Base-by-base conservation (phyloP, 768 basidiomycete genomes). In the Leccinellum luteum region DNA sequence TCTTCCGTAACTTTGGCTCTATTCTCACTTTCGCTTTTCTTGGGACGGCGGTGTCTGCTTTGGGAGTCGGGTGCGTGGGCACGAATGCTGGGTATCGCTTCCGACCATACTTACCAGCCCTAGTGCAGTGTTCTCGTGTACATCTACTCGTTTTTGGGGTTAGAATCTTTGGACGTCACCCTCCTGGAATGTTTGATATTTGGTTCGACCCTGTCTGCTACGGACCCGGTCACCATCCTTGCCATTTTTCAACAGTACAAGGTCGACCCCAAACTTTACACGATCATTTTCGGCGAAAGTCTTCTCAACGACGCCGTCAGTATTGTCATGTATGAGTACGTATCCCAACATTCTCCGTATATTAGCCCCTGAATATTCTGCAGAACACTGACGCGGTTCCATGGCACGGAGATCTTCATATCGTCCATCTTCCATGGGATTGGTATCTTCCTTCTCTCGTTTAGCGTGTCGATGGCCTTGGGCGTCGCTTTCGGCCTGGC, bases 301-400 rank as follows among this genome's bases (percentile, higher is more conserved):
- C 80, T 99, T 57, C 76, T 99, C 58, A 99, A 99, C 75, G 97
- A 99, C 79, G 97, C 97, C 19, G 97, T 98, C 68, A 94, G 92
- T 81, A 98, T 98, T 78, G 95, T 98, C 73, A 94, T 99, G 91
- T 98, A 98, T 74, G 97, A 99, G 94, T 98, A 72, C 80, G 94
- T 89, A 59, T 3, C 30, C 6, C 19, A 15, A 12, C 25, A 51
- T 28, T 49, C 15, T 51, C 32, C 13, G 4, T 2, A 7, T 4
- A n/a, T 28, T 15, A 17, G 43, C 28, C 55, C 38, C 53, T 62
- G 51, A 61, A 53, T 30, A 8, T 13, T 14, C 28, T 30, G 52
- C 66, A 98, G 94, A 73, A 98, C 96, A 0, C 77, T 98, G 52
- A 88, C 90, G 8, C 90, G 87, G 68, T 98, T 98, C 73, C 92